phyloP scores from a whole-genome alignment of 225 moss, liverwort and hornwort species.

The Pseudisothecium myosuroides region DNA sequence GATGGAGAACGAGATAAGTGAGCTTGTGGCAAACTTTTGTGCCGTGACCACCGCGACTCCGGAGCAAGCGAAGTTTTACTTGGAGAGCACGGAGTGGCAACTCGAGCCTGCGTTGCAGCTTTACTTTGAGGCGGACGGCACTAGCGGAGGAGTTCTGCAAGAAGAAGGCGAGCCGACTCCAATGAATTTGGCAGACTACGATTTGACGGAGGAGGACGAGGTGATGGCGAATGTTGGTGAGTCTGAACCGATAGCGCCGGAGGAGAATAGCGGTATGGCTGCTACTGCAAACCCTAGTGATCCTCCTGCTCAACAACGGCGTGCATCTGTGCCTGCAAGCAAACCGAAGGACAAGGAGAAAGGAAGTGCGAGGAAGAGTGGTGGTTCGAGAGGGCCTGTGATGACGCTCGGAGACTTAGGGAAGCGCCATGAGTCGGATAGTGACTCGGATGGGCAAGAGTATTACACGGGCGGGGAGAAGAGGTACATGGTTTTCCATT shows the following conservation, averaged over 20 bases:
- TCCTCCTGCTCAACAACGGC: constrained; percentile 18
- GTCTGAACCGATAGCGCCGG: neutral
- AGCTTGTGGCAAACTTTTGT: constrained; percentile 61
- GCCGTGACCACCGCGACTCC: constrained; percentile 46
- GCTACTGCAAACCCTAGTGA: neutral
- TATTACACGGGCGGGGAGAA: constrained; percentile 85
- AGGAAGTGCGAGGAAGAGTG: constrained; percentile 18
- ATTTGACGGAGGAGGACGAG: constrained; percentile 40
- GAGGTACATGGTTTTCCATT: constrained; percentile 18
- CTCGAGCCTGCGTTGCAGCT: constrained; percentile 61
- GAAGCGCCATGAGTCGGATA: constrained; percentile 53
- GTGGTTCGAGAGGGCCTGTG: constrained; percentile 34
- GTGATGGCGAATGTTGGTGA: constrained; percentile 3
- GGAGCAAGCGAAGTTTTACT: constrained; percentile 60
- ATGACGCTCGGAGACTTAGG: constrained; percentile 63
- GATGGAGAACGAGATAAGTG: constrained; percentile 49
- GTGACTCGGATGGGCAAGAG: constrained; percentile 64
- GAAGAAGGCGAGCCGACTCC: constrained; percentile 1
- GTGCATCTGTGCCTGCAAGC: neutral
- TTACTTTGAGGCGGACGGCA: constrained; percentile 37
- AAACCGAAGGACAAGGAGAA: constrained; percentile 52
- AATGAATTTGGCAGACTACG: constrained; percentile 28
- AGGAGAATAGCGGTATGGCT: neutral
- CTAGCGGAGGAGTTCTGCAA: neutral
- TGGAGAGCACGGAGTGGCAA: constrained; percentile 71